phyloP scores from a whole-genome alignment of 2,329 filamentous ascomycete species.

The Fusarium transvaalense region DNA sequence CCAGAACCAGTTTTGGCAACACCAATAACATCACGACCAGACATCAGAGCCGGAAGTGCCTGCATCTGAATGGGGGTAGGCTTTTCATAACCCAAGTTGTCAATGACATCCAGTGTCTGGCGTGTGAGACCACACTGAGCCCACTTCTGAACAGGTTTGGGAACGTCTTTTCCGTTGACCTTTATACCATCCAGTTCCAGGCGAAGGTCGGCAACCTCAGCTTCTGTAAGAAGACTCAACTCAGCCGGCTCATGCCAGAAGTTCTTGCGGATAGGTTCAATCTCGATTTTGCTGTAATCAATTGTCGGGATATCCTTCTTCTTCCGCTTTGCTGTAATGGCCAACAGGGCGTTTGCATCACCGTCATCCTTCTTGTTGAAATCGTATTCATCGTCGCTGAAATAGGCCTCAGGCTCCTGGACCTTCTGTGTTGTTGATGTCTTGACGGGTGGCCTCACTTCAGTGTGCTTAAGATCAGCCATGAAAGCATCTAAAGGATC shows the following conservation, averaged over 20 bases:
- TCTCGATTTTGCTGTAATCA: slow-evolving; percentile 87
- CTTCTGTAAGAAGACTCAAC: slow-evolving; percentile 83
- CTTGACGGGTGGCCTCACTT: slow-evolving; percentile 58
- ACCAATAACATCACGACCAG: slow-evolving; percentile 92
- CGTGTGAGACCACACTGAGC: slow-evolving; percentile 92
- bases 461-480: slow-evolving; percentile 73
- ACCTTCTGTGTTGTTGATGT: slow-evolving; percentile 60
- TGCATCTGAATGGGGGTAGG: slow-evolving; percentile 96
- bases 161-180: slow-evolving; percentile 86
- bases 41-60: slow-evolving; percentile 95
- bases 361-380: slow-evolving; percentile 63
- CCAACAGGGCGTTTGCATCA: slow-evolving; percentile 63
- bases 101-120: slow-evolving; percentile 87
- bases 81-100: slow-evolving; percentile 83
- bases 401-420: slow-evolving; percentile 85
- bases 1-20: slow-evolving; percentile 98
- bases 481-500: slow-evolving; percentile 99
- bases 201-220: slow-evolving; percentile 83
- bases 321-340: slow-evolving; percentile 76
- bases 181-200: slow-evolving; percentile 96
- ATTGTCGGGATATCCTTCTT: slow-evolving; percentile 95
- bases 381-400: slow-evolving; percentile 83
- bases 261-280: slow-evolving; percentile 89
- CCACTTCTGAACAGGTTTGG: slow-evolving; percentile 96
- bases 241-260: slow-evolving; percentile 95